Conservation (phyloP, 208 protist genomes). For the Leishmania lainsoni region DNA sequence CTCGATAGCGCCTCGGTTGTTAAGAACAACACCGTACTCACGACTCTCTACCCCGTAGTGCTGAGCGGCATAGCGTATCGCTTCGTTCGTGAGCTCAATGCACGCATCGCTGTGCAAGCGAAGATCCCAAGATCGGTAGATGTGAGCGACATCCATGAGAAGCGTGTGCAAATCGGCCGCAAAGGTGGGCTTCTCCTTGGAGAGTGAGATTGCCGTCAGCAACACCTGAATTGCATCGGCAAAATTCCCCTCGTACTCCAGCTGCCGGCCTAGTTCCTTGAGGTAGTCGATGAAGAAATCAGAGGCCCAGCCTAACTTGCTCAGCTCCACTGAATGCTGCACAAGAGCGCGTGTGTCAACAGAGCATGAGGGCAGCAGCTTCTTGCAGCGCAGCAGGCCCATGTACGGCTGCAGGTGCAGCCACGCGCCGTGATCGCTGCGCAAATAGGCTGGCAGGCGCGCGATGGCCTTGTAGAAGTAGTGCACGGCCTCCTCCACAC, state of each 20-base stretch:
- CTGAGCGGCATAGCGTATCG: conserved; percentile 48
- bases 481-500: conserved; percentile 62
- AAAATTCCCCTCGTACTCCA: conserved; percentile 68
- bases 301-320: conserved; percentile 73
- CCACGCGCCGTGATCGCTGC: conserved; percentile 81
- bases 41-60: conserved; percentile 57
- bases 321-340: conserved; percentile 64
- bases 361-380: conserved; percentile 70
- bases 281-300: conserved; percentile 77
- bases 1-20: conserved; percentile 67
- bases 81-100: conserved; percentile 59
- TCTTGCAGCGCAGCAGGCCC: conserved; percentile 73
- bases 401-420: conserved; percentile 81
- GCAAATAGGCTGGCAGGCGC: conserved; percentile 66
- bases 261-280: conserved; percentile 64
- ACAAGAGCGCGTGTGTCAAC: conserved; percentile 71
- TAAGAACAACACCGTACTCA: conserved; percentile 64
- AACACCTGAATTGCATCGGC: conserved; percentile 55
- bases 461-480: conserved; percentile 72
- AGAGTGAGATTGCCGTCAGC: conserved; percentile 65
- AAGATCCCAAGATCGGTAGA: conserved; percentile 74
- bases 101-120: conserved; percentile 50
- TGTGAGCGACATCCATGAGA: conserved; percentile 68
- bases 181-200: conserved; percentile 66
- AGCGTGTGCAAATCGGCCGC: conserved; percentile 53